These are phyloP conservation scores for Sordariomycetes sp. DNA, from an alignment of 2,329 filamentous ascomycete species.

Conservation along the genomic window DNA sequence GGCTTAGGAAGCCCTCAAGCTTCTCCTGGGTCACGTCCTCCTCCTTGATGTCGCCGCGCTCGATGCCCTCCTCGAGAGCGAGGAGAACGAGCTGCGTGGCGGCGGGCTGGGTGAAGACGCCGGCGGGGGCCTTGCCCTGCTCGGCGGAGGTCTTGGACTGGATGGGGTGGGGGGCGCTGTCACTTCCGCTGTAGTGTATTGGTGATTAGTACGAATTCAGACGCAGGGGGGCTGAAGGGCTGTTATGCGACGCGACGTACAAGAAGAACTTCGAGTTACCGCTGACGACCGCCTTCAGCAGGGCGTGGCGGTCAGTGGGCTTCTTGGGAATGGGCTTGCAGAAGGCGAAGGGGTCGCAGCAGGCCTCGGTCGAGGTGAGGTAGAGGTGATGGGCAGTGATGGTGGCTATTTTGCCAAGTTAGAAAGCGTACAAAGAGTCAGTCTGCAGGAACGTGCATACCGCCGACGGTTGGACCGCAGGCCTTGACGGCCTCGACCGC, in stretches of 20 bases:
- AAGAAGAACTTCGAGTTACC: slow-evolving; percentile 60
- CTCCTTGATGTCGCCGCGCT: slow-evolving; percentile 34
- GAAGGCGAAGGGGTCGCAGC: slow-evolving; percentile 49
- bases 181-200: slow-evolving; percentile 28
- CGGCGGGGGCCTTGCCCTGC: slow-evolving; percentile 48
- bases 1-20: slow-evolving; percentile 39
- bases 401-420: slow-evolving; percentile 32
- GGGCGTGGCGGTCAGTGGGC: slow-evolving; percentile 57
- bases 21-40: slow-evolving; percentile 39
- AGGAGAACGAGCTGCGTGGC: slow-evolving; percentile 50
- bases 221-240: slow-evolving; percentile 8
- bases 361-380: slow-evolving; percentile 59
- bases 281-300: slow-evolving; percentile 49
- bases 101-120: slow-evolving; percentile 69
- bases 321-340: slow-evolving; percentile 67
- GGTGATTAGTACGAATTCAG: background rate
- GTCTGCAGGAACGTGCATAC: slow-evolving; percentile 14
- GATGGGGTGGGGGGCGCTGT: slow-evolving; percentile 51
- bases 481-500: slow-evolving; percentile 65
- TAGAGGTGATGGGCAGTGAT: slow-evolving; percentile 82
- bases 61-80: slow-evolving; percentile 47
- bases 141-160: slow-evolving; percentile 36
- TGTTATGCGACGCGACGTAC: too few relatives aligned
- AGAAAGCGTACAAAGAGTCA: background rate
- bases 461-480: slow-evolving; percentile 64